A percentile compares a stretch with the other conserved stretches of the same genome.
Evolutionary conservation across 2,329 filamentous ascomycete species (phyloP).

Genomic region (Verticillium isaacii): DNA sequence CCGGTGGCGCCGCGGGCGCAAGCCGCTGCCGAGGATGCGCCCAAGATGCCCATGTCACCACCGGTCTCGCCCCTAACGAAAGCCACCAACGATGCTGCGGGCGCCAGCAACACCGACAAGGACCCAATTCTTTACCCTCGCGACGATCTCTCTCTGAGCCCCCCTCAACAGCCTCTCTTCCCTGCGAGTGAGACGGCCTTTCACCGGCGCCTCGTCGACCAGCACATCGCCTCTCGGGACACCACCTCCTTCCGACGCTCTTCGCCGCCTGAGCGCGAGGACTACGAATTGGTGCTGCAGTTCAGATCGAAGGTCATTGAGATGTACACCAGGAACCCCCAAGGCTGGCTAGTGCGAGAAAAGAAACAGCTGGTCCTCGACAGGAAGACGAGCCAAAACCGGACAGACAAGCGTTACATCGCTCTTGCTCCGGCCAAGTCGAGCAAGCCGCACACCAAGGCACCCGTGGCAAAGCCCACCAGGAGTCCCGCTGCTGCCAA

Average conservation of each 20-base stretch:
- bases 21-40: constrained; percentile 4
- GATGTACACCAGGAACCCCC: constrained; percentile 36
- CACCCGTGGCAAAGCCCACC: constrained; percentile 8
- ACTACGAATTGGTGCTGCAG: constrained; percentile 48
- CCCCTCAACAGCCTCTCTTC: constrained; percentile 47
- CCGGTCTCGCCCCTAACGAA: constrained; percentile 51
- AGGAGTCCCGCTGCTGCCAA: constrained; percentile 19
- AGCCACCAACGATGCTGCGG: constrained; percentile 26
- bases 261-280: constrained; percentile 43
- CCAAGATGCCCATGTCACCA: constrained; percentile 46
- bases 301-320: constrained; percentile 50
- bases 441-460: constrained; percentile 16
- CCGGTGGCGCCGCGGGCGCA: neutral
- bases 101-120: constrained; percentile 27
- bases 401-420: constrained; percentile 27
- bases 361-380: constrained; percentile 44
- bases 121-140: constrained; percentile 56
- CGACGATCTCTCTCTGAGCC: constrained; percentile 35
- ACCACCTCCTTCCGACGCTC: constrained; percentile 35
- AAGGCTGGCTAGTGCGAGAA: constrained; percentile 45
- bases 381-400: constrained; percentile 28
- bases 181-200: constrained; percentile 32
- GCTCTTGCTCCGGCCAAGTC: constrained; percentile 40
- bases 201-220: constrained; percentile 42
- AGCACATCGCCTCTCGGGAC: constrained; percentile 42